Evolutionary conservation across 345 rosid species (phyloP), one percentile per base, ranked within the genome.

Genomic region (Ceriops tagal): DNA sequence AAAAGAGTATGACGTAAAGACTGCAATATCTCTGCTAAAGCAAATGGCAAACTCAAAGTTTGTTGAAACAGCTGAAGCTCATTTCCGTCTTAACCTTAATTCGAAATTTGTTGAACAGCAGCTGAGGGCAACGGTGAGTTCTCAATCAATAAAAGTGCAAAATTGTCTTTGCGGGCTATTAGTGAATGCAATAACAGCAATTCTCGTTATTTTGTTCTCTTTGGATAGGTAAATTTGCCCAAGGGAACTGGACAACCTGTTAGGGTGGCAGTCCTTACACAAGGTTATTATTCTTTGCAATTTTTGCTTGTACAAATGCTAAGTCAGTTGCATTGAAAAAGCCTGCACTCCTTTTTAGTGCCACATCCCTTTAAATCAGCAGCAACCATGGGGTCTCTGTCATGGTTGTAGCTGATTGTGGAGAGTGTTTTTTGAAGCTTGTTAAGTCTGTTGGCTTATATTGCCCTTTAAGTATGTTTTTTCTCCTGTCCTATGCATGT

Each of bases 21-120:
- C 98, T 28, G 93, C 98, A 30, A 80, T 95, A 64, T 86, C 97
- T 68, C 78, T 95, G 83, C 72, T 92, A 26, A 95, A 95, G 81
- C 80, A 88, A 74, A 87, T 76, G 78, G 73, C 93, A 24, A 85
- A 72, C 64, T 75, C 86, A 31, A 90, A 83, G 85, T 95, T 95
- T 74, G 93, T 87, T 7, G 98, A 90, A 85, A 84, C 97, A 30
- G 85, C 77, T 31, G 99, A 95, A 89, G 96, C 93, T 61, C 99
- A 95, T 87, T 95, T 95, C 80, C 93, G 96, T 60, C 93, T 95
- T 55, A 90, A 95, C 82, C 92, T 92, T 56, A 97, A 92, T 75
- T 98, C 99, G 8, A 95, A 95, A 78, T 92, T 92, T 68, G 92
- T 92, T 56, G 99, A 95, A 77, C 99, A 95, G 79, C 98, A 95